Evolutionary conservation across 805 yeast genomes (phyloP).

Genomic region (Lipomyces chichibuensis): DNA sequence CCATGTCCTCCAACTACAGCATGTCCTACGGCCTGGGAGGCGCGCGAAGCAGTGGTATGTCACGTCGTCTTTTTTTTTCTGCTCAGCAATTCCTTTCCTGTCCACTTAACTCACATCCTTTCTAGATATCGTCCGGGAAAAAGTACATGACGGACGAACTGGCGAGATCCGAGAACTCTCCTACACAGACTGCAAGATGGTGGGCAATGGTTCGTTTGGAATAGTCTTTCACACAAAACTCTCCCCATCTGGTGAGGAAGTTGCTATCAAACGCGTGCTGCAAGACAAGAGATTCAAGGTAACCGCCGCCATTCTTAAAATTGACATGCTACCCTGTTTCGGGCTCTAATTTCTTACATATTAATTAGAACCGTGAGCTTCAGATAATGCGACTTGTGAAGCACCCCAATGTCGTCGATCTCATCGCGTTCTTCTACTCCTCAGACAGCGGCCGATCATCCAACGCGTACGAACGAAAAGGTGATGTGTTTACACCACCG

Average conservation of each 20-base stretch:
- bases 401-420: slow-evolving; percentile 85
- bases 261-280: slow-evolving; percentile 94
- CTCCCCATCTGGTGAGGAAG: slow-evolving; percentile 70
- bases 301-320: background rate
- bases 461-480: slow-evolving; percentile 24
- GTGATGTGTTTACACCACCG: slow-evolving; percentile 39
- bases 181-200: slow-evolving; percentile 83
- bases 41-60: slow-evolving; percentile 25
- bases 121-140: slow-evolving; percentile 47
- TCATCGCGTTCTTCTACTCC: slow-evolving; percentile 83
- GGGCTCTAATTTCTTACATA: slow-evolving; percentile 35
- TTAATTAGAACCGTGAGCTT: slow-evolving; percentile 80
- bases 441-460: slow-evolving; percentile 41
- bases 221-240: slow-evolving; percentile 90
- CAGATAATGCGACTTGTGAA: slow-evolving; percentile 90
- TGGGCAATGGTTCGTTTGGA: slow-evolving; percentile 99
- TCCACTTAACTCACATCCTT: slow-evolving; percentile 8
- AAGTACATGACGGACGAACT: slow-evolving; percentile 71
- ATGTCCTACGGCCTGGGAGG: slow-evolving; percentile 12
- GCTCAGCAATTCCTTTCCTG: background rate
- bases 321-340: slow-evolving; percentile 38
- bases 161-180: slow-evolving; percentile 65
- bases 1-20: slow-evolving; percentile 1
- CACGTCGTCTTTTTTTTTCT: background rate
- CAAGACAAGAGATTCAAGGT: slow-evolving; percentile 94